Base-by-base conservation (phyloP, 306 rosid species). In the Castanea sativa region DNA sequence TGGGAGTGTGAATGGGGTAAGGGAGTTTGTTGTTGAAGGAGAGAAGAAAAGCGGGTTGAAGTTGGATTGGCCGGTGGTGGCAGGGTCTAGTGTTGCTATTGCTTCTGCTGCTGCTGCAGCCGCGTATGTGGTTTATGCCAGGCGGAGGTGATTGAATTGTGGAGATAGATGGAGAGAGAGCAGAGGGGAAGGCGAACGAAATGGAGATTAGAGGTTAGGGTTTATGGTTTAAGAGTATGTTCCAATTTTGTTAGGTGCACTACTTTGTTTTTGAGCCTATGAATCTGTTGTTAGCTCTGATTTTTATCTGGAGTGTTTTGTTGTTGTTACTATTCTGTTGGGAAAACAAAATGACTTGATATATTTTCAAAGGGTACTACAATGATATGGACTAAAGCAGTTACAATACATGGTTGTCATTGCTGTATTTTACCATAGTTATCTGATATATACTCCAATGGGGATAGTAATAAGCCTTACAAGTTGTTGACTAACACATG, bases 221-320 rank as follows among this genome's bases (percentile, higher is more conserved):
- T 77, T 83, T 75, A 71, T 71, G 59, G 71, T 61, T 81, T 69
- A 52, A 58, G 69, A 79, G 78, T 69, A 76, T 82, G 80, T 82
- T 87, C 86, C 93, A 91, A 71, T 94, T 94, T 94, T 92, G 97
- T 76, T 84, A 79, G 83, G 79, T 53, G 41, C 79, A 89, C 87
- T 81, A 89, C 87, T 81, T 71, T 86, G 79, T 79, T 78, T 41
- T 45, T 4, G 59, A 86, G 92, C 89, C 85, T 69, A 64, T 79
- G 78, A 78, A 78, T 88, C 77, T 85, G 71, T 82, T 83, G 67
- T 84, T 83, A 84, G 78, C 86, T 76, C 82, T 76, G 70, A 27
- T 73, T 85, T 89, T 83, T 68, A 41, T 41, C 8, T 41, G 11
- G 78, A 56, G 81, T 85, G 86, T 79, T 85, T 41, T 41, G 12